A percentile compares a stretch with the other conserved stretches of the same genome.
Evolutionary conservation across 2,329 filamentous ascomycete species (phyloP).

Genomic region (Fusarium guadeloupense): DNA sequence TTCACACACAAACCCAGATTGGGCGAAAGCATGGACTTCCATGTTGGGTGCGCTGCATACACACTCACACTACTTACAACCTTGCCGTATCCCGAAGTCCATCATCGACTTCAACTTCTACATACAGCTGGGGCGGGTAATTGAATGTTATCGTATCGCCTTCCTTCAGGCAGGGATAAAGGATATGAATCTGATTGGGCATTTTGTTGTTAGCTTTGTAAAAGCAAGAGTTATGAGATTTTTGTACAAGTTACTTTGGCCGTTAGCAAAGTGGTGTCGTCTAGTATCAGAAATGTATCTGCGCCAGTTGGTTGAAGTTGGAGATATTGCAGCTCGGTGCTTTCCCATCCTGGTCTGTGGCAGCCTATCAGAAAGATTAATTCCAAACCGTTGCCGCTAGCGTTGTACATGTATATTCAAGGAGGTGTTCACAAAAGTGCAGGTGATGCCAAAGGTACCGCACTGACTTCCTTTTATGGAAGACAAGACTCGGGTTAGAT

Average conservation of each 20-base stretch:
- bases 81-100: neutral
- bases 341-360: constrained; percentile 18
- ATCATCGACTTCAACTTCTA: neutral
- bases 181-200: no score
- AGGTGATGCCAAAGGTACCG: constrained; percentile 29
- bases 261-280: no score
- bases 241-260: no score
- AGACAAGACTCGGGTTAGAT: constrained; percentile 2
- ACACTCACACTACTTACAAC: no score
- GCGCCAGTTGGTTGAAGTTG: constrained; percentile 15
- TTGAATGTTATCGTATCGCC: no score
- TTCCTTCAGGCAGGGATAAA: no score
- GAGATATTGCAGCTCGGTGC: constrained; percentile 9
- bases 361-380: constrained; percentile 12
- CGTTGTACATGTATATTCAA: constrained; percentile 16
- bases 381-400: constrained; percentile 22
- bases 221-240: no score
- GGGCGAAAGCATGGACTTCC: constrained; percentile 4
- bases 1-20: no score
- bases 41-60: constrained; percentile 6
- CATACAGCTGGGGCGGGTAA: no score
- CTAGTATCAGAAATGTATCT: neutral
- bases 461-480: constrained; percentile 17
- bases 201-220: no score
- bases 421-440: constrained; percentile 14